Base-by-base conservation (phyloP, 208 protist genomes). In the Crithidia bombi region DNA sequence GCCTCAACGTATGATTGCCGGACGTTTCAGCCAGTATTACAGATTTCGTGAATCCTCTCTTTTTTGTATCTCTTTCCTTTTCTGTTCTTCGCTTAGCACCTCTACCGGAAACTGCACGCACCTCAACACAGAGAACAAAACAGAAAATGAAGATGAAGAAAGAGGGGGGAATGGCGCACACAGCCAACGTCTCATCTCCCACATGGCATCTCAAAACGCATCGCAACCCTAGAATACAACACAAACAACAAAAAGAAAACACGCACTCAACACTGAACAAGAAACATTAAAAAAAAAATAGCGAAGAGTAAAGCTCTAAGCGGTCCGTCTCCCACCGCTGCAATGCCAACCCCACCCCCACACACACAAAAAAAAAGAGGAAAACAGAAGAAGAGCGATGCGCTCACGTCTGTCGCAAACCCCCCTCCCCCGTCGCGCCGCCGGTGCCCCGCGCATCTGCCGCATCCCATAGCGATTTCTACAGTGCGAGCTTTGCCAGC, bases 401-500 rank as follows among this genome's bases (percentile, higher is more conserved):
- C 44, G 44, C 44, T 41, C 36, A 12, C 9, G n/a, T n/a, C n/a
- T 41, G 6, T 49, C 44, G 7, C 14, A n/a, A 49, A n/a, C 17
- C 6, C 44, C 44, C 44, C 21, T 49, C 21, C 17, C 36, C 36
- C 36, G 6, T 12, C 12, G 36, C 12, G 36, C 6, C 36, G 36
- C 9, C 12, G 36, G 36, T n/a, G n/a, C n/a, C 43, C 15, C 43
- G 6, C 15, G 11, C 50, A 28, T 19, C n/a, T 4, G n/a, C 28
- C 12, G 9, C 10, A 23, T 12, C 47, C 12, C 47, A 14, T 35
- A 30, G 6, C 35, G 39, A 44, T 32, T 57, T 32, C 23, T 69
- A 59, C 4, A 76, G 39, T 17, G 80, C 57, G 21, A 85, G 51
- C 50, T 68, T 78, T 5, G 68, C 47, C 23, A 94, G 73, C 21